Percentiles rank a stretch among this genome's conserved stretches.
Conservation (phyloP, 2,329 filamentous ascomycete genomes). For the Tolypocladium inflatum region DNA sequence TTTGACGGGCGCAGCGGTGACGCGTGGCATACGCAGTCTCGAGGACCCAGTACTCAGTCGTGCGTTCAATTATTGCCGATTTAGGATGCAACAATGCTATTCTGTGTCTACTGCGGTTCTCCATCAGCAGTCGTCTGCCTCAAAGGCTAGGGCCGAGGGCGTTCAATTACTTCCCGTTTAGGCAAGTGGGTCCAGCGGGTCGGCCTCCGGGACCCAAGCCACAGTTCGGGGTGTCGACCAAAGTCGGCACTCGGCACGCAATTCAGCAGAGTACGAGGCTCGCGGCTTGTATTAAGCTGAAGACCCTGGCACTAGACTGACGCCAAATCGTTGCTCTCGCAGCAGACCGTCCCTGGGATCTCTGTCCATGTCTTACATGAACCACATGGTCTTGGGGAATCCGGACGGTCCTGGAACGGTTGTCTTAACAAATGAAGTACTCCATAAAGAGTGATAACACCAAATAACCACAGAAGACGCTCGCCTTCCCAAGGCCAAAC, state of each 20-base stretch:
- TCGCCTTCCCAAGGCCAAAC: no score
- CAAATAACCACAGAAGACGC: no score
- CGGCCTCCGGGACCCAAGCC: neutral
- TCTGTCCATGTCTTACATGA: no score
- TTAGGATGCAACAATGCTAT: neutral
- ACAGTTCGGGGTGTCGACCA: neutral
- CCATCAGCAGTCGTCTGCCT: neutral
- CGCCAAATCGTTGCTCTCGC: no score
- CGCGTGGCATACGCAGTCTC: neutral
- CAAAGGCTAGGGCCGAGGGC: neutral
- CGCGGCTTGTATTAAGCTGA: no score
- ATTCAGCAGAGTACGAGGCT: no score
- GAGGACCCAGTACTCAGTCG: neutral
- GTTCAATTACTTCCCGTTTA: neutral
- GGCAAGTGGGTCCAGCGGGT: neutral
- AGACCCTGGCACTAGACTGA: no score
- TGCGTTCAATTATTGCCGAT: neutral
- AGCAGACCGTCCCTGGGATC: no score
- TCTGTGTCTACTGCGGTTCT: neutral
- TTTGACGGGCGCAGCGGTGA: neutral
- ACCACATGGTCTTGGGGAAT: no score
- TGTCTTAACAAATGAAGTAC: no score
- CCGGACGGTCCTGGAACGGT: no score
- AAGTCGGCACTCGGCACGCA: neutral
- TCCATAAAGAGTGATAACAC: no score